Percentiles rank a stretch among this genome's conserved stretches.
phyloP scores from a whole-genome alignment of 2,329 filamentous ascomycete species.

The Colletotrichum spinosum region DNA sequence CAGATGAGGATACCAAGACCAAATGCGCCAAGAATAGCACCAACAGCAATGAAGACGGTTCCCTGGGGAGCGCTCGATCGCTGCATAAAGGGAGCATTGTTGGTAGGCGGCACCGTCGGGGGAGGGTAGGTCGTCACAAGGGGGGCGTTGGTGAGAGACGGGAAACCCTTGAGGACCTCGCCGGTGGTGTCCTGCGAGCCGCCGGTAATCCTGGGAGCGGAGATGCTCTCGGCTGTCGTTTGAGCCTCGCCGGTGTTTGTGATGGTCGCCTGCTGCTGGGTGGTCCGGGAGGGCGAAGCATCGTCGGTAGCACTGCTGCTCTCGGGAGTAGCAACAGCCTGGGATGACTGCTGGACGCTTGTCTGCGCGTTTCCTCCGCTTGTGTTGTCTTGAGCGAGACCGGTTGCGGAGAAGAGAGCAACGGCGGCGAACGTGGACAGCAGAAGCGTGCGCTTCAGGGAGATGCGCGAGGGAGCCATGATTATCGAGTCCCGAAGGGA shows the following conservation, averaged over 20 bases:
- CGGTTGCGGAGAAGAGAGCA: constrained; percentile 46
- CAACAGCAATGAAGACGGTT: constrained; percentile 95
- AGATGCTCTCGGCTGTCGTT: constrained; percentile 34
- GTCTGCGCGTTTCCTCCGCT: constrained; percentile 14
- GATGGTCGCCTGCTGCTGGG: constrained; percentile 36
- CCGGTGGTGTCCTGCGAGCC: constrained; percentile 37
- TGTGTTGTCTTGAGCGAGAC: constrained; percentile 47
- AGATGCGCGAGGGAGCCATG: constrained; percentile 32
- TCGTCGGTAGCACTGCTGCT: constrained; percentile 33
- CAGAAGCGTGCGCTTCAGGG: constrained; percentile 66
- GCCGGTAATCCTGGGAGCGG: constrained; percentile 39
- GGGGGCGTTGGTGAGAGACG: constrained; percentile 54
- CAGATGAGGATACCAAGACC: constrained; percentile 86
- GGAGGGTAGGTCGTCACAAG: constrained; percentile 72
- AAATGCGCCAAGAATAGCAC: constrained; percentile 86
- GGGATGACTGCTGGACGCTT: constrained; percentile 17
- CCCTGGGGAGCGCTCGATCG: constrained; percentile 87
- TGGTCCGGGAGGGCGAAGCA: constrained; percentile 33
- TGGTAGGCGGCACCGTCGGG: constrained; percentile 83
- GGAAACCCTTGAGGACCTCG: constrained; percentile 48
- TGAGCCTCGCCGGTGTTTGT: constrained; percentile 39
- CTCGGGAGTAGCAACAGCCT: constrained; percentile 26
- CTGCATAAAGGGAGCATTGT: constrained; percentile 91
- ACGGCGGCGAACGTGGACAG: constrained; percentile 77
- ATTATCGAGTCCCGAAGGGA: constrained; percentile 1